Conservation (phyloP, 1,284 basidiomycete species). For the Cutaneotrichosporon cavernicola region DNA sequence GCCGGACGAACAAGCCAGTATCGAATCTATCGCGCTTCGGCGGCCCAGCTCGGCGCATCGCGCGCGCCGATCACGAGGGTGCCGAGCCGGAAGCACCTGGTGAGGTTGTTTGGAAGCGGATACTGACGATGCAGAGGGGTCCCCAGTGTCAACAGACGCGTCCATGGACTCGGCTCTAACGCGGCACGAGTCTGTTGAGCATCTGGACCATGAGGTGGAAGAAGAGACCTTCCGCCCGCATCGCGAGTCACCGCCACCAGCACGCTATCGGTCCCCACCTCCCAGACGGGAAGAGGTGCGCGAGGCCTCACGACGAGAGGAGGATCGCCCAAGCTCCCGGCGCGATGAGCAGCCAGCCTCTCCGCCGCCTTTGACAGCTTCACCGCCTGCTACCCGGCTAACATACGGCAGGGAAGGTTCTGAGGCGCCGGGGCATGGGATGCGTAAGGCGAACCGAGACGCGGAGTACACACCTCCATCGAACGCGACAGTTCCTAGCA, state of each 20-base stretch:
- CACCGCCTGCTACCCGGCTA: not conserved
- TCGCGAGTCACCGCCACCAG: not conserved
- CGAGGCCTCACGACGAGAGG: not conserved
- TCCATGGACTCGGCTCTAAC: not conserved
- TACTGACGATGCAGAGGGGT: not conserved
- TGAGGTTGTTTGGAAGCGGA: not conserved
- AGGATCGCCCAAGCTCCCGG: not conserved
- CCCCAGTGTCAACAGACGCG: not conserved
- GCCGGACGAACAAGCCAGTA: constrained; percentile 26
- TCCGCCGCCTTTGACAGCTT: not conserved
- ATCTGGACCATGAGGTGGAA: constrained; percentile 21
- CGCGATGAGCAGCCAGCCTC: not conserved
- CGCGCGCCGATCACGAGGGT: constrained; percentile 3
- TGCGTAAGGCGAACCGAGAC: not conserved
- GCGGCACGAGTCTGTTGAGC: not conserved
- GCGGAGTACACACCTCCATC: not conserved
- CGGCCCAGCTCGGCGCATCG: constrained; percentile 43
- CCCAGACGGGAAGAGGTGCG: not conserved
- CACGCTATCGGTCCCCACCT: constrained; percentile 1
- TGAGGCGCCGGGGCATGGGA: not conserved
- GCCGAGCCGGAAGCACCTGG: not conserved
- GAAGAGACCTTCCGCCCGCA: constrained; percentile 8
- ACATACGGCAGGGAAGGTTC: not conserved
- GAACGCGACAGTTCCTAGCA: not conserved
- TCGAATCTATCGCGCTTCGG: constrained; percentile 46